A percentile compares a stretch with the other conserved stretches of the same genome.
These are phyloP conservation scores for Rhizopogon vesiculosus DNA, from an alignment of 768 basidiomycete species.

Conservation along the genomic window DNA sequence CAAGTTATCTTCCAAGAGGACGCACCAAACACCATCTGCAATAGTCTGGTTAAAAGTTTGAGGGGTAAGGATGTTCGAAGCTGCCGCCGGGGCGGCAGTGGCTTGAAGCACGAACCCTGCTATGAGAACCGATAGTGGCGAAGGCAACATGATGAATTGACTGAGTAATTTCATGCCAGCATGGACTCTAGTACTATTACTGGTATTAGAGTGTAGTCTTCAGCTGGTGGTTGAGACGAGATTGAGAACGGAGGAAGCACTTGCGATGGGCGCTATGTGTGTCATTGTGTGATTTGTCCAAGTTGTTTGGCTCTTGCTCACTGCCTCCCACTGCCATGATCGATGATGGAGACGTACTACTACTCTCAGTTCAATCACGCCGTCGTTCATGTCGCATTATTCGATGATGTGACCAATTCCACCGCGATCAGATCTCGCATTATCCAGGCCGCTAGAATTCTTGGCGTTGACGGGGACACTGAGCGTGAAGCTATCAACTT, in stretches of 20 bases:
- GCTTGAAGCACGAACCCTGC: slow-evolving; percentile 25
- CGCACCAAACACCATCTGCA: slow-evolving; percentile 56
- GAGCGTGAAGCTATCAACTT: slow-evolving; percentile 83
- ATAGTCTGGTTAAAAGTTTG: slow-evolving; percentile 53
- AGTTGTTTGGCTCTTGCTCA: neutral
- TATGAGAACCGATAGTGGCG: slow-evolving; percentile 26
- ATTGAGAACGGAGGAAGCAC: too few species aligned
- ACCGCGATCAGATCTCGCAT: slow-evolving; percentile 58
- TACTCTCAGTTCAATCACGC: slow-evolving; percentile 49
- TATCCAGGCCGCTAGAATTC: slow-evolving; percentile 58
- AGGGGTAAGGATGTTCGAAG: slow-evolving; percentile 42
- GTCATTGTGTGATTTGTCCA: too few species aligned
- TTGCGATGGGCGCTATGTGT: neutral
- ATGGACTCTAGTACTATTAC: slow-evolving; percentile 1
- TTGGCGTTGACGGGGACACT: slow-evolving; percentile 54
- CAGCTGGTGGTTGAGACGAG: neutral
- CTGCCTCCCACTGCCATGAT: slow-evolving; percentile 3
- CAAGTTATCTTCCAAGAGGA: neutral
- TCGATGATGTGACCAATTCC: slow-evolving; percentile 62
- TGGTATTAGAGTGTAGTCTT: neutral
- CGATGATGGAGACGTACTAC: slow-evolving; percentile 49
- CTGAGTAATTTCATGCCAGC: slow-evolving; percentile 5
- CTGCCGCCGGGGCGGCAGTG: slow-evolving; percentile 30
- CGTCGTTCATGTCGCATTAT: slow-evolving; percentile 59
- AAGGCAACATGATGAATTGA: neutral